phyloP scores from a whole-genome alignment of 768 basidiomycete genomes.

The Harrya chromipes region DNA sequence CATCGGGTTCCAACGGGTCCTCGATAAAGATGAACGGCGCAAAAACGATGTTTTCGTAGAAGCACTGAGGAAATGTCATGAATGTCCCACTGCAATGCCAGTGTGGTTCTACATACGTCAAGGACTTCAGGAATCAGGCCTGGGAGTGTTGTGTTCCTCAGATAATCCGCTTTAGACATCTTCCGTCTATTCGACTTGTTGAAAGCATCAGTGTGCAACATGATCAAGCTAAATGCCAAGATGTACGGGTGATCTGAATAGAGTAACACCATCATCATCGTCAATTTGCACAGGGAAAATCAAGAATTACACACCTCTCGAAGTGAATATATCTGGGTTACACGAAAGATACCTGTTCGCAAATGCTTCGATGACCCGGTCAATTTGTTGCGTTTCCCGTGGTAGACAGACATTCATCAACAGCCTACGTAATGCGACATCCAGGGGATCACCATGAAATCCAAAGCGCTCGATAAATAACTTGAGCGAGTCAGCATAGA shows the following conservation, averaged over 20 bases:
- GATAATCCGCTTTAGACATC: conserved; percentile 94
- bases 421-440: conserved; percentile 85
- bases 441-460: conserved; percentile 78
- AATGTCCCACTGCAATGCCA: neutral
- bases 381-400: conserved; percentile 97
- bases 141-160: conserved; percentile 87
- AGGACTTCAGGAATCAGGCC: conserved; percentile 81
- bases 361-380: conserved; percentile 95
- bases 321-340: conserved; percentile 76
- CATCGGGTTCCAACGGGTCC: conserved; percentile 73
- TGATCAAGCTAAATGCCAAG: conserved; percentile 94
- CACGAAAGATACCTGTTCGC: conserved; percentile 79
- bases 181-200: conserved; percentile 97
- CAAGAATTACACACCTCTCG: conserved; percentile 53
- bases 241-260: conserved; percentile 87
- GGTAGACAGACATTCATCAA: conserved; percentile 92
- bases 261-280: neutral
- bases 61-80: conserved; percentile 53
- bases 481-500: conserved; percentile 66
- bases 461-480: conserved; percentile 74
- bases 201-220: conserved; percentile 98
- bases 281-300: neutral
- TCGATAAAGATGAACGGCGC: conserved; percentile 97
- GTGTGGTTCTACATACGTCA: conserved; percentile 54
- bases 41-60: conserved; percentile 95